phyloP scores from a whole-genome alignment of 257 asterid genomes.

The Solanum pimpinellifolium region DNA sequence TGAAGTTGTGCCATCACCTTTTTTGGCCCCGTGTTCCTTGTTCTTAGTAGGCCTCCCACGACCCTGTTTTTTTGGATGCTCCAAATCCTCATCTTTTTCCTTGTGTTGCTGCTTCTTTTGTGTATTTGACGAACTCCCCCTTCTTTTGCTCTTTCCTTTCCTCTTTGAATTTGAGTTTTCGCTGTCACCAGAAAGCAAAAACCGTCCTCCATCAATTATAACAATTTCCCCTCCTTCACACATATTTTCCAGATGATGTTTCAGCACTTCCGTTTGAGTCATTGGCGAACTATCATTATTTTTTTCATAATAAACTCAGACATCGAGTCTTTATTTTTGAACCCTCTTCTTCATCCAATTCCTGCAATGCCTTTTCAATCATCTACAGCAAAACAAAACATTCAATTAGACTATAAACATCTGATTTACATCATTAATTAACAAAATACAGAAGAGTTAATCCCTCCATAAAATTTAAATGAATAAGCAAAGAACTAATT shows the following conservation, averaged over 20 bases:
- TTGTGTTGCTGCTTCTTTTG: background rate
- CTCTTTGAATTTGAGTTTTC: background rate
- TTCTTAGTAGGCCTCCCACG: background rate
- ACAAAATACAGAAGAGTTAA: no score
- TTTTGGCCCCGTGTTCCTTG: background rate
- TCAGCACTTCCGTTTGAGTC: slow-evolving; percentile 30
- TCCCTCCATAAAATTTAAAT: no score
- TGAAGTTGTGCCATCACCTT: background rate
- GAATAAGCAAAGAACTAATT: no score
- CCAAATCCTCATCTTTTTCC: background rate
- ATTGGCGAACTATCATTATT: slow-evolving; percentile 27
- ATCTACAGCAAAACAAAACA: background rate
- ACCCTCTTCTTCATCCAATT: background rate
- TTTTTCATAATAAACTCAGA: background rate
- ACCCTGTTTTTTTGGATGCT: background rate
- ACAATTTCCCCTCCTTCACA: background rate
- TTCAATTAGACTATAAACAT: no score
- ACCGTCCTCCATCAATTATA: background rate
- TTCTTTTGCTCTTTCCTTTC: no score
- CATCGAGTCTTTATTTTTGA: background rate
- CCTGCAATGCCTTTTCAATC: background rate
- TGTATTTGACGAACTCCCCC: background rate
- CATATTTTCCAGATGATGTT: slow-evolving; percentile 22
- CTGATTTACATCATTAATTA: no score
- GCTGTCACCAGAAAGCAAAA: background rate